Evolutionary conservation across 2,329 filamentous ascomycete species (phyloP), one percentile per base, ranked within the genome.

Genomic region (Macrophomina tecta): DNA sequence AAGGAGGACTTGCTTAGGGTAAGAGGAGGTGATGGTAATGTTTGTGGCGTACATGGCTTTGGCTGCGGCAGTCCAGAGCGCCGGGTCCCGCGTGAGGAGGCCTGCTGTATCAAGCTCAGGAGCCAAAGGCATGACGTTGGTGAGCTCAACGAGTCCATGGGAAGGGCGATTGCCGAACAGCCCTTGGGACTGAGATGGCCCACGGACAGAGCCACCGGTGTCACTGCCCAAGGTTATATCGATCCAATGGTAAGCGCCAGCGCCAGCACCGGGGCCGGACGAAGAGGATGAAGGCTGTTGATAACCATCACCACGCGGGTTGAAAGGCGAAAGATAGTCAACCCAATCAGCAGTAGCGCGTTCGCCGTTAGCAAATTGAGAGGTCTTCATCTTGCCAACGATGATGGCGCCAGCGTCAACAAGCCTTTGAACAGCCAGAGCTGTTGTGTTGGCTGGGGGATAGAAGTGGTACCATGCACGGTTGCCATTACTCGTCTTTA

Each of bases 381-480:
- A 78, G 0, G 80, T 82, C 64, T 81, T 77, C 79, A 80, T 82
- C 71, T 83, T 82, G 6, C 81, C 81, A 0, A 83, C 77, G 18
- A 82, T 73, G 16, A 82, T 78, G 0, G 86, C 89, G 0, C 90
- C 89, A 2, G 86, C 82, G 64, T 88, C 83, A 3, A 90, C 80
- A 0, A 92, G 75, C 1, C 81, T 79, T 61, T 87, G 84, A 0
- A 88, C 81, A 1, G 84, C 79, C 0, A 82, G 72, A 0, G 85
- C 84, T 1, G 85, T 88, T 2, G 71, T 72, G 1, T 76, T 80
- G 0, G 81, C 77, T 2, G 80, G 72, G 1, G 80, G 77, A 64
- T 87, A 85, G 2, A 90, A 75, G 40, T 83, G 77, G 28, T 82
- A 83, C 81, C 85, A 90, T 1, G 87, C 84, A 38, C 85, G 79